A percentile compares a stretch with the other conserved stretches of the same genome.
Conservation (phyloP, 495 filamentous ascomycete genomes). For the Aspergillus diversus region DNA sequence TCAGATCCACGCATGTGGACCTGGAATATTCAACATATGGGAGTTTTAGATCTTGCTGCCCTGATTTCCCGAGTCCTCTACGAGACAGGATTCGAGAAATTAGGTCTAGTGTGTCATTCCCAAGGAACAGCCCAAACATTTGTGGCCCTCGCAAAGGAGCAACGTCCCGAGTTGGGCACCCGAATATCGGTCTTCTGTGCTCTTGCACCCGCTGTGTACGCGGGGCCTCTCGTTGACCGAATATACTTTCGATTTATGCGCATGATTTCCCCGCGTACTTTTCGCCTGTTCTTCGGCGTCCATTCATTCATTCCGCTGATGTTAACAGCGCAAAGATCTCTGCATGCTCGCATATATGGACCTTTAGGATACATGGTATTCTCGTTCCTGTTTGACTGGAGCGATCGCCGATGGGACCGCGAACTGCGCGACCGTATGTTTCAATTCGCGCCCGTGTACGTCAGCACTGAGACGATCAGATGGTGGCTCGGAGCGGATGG, state of each 20-base stretch:
- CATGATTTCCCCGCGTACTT: slow-evolving; percentile 72
- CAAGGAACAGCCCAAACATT: slow-evolving; percentile 93
- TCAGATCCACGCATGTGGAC: slow-evolving; percentile 93
- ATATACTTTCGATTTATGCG: slow-evolving; percentile 94
- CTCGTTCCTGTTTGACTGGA: slow-evolving; percentile 89
- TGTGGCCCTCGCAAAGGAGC: slow-evolving; percentile 87
- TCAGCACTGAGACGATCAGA: slow-evolving; percentile 86
- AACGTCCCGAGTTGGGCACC: slow-evolving; percentile 83
- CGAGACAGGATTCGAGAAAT: slow-evolving; percentile 81
- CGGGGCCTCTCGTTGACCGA: slow-evolving; percentile 82
- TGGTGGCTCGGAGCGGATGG: slow-evolving; percentile 96
- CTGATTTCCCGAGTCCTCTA: slow-evolving; percentile 80
- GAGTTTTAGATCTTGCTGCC: slow-evolving; percentile 85
- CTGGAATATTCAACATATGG: slow-evolving; percentile 96
- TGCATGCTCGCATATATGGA: slow-evolving; percentile 75
- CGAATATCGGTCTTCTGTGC: slow-evolving; percentile 91
- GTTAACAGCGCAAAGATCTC: slow-evolving; percentile 75
- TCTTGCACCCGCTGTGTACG: slow-evolving; percentile 89
- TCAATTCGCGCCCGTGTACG: slow-evolving; percentile 88
- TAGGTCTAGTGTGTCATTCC: slow-evolving; percentile 84
- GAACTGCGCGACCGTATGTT: slow-evolving; percentile 83
- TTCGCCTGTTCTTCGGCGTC: slow-evolving; percentile 85
- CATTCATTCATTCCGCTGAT: slow-evolving; percentile 95
- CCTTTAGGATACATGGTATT: slow-evolving; percentile 88
- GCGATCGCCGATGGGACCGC: slow-evolving; percentile 82